Base-by-base conservation (phyloP, 140 eudicot species). In the Senecio squalidus region DNA sequence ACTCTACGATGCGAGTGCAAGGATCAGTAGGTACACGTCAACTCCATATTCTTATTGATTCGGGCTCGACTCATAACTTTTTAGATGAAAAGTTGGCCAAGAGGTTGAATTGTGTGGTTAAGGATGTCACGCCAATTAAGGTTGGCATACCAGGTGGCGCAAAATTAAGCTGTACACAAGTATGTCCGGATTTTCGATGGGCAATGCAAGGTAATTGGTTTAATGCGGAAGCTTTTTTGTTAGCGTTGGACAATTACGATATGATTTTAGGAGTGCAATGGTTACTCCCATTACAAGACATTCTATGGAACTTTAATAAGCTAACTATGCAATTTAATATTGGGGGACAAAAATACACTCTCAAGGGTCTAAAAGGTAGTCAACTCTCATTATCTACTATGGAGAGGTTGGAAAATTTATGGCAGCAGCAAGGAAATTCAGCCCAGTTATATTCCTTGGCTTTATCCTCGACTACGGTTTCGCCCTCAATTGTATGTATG, bases 241-340 rank as follows among this genome's bases (percentile, higher is more conserved):
- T 61, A 1, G 15, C 44, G 0, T 18, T 61, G n/a, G 66, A 69
- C 4, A 58, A 54, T 13, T 62, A 62, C 45, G 71, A 71, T 23
- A 45, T 63, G 36, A 40, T 72, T 3, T 10, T 72, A 0, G 66
- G 72, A 4, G 33, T 72, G 3, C 58, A 55, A 24, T 72, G 77
- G 67, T 24, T 63, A 0, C 4, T 4, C 7, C 58, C 38, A 3
- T 45, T 26, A 36, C 18, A 15, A 2, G 40, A 10, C 51, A 41
- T 15, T 3, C 9, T 9, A 22, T 53, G 59, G 62, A 53, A 49
- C 15, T 53, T 30, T 3, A 24, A 28, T 16, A 55, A 30, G 9
- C 29, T 55, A 34, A 51, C 57, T 1, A 51, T 51, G 57, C 20
- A 6, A 26, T 51, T 51, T 5, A 15, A 23, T 4, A 18, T 51